phyloP scores from a whole-genome alignment of 2,329 filamentous ascomycete species.

The Colletotrichum cuscutae region DNA sequence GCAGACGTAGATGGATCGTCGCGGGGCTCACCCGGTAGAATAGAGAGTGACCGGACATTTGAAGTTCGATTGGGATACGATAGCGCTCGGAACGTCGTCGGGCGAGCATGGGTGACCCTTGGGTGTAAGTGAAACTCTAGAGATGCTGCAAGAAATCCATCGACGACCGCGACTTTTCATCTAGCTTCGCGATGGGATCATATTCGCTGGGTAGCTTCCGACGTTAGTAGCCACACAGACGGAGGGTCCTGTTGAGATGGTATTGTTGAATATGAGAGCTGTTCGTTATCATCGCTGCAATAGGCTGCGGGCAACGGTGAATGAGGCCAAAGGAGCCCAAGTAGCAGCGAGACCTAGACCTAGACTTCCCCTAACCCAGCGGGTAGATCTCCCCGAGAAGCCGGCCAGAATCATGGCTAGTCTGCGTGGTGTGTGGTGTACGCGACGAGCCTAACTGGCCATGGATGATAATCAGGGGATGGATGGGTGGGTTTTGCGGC shows the following conservation, averaged over 20 bases:
- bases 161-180: neutral
- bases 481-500: neutral
- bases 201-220: neutral
- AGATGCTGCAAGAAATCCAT: neutral
- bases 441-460: neutral
- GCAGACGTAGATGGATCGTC: neutral
- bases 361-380: constrained; percentile 19
- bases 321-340: neutral
- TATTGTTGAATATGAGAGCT: neutral
- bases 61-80: neutral
- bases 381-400: constrained; percentile 26
- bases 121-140: neutral
- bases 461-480: neutral
- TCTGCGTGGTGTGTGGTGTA: constrained; percentile 3
- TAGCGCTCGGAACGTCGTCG: neutral
- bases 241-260: no score
- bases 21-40: neutral
- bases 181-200: neutral
- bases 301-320: neutral
- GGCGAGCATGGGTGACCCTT: constrained; percentile 7
- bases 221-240: neutral
- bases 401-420: neutral
- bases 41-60: constrained; percentile 13
- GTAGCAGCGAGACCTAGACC: neutral
- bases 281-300: neutral